phyloP scores from a whole-genome alignment of 306 rosid genomes.

The Glycine soja region DNA sequence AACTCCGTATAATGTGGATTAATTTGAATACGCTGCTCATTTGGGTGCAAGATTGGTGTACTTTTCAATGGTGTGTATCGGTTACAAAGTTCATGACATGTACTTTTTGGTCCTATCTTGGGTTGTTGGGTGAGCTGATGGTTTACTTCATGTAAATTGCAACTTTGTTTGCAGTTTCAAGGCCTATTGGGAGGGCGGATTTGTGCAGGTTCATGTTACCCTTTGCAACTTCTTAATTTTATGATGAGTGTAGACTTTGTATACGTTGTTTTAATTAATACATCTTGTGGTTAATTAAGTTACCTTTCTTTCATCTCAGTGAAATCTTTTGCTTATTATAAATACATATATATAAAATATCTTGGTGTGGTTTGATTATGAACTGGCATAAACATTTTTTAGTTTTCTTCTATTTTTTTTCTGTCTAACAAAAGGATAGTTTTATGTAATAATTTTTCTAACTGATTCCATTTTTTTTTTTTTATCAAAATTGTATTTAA shows the following conservation, averaged over 20 bases:
- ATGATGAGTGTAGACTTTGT: background rate
- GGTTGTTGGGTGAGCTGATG: background rate
- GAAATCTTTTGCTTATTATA: background rate
- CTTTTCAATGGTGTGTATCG: background rate
- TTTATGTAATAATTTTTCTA: background rate
- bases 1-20: background rate
- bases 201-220: background rate
- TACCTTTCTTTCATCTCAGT: background rate
- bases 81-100: background rate
- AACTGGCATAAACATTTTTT: background rate
- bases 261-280: background rate
- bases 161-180: background rate
- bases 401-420: background rate
- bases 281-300: background rate
- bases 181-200: background rate
- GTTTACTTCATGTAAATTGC: background rate
- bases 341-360: background rate
- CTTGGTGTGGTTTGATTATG: background rate
- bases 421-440: background rate
- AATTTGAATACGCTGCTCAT: background rate
- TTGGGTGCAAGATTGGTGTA: background rate
- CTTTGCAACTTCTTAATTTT: background rate
- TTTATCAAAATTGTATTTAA: background rate
- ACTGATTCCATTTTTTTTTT: background rate
- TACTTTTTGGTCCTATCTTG: background rate